Evolutionary conservation across 164 flowering plant genomes (phyloP), one percentile per base, ranked within the genome.

Genomic region (Dillenia turbinata): DNA sequence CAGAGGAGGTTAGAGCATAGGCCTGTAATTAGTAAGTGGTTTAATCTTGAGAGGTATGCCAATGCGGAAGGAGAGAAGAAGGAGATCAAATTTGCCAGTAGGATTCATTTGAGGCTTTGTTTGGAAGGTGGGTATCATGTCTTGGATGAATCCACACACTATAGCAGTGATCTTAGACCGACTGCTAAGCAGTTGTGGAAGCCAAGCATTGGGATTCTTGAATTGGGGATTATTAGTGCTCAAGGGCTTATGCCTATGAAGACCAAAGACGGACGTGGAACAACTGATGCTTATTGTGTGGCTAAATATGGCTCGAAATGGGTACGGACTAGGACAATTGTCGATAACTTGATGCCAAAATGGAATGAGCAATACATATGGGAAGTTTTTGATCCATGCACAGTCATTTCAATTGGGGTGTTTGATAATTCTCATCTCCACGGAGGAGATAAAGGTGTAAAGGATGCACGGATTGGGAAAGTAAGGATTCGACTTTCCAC

Each of bases 111-210:
- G 67, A 75, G 89, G 73, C 66, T 84, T 24, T 76, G 84, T 58
- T 66, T 84, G 72, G 89, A 84, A 54, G 89, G 86, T 47, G 89
- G 89, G 15, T 84, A 84, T 63, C 86, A 84, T 67, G 89, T 84
- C 17, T 66, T 84, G 56, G 89, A 84, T 60, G 89, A 84, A 59
- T 82, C 86, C 13, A 82, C 89, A 2, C 81, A 84, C 53, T 80
- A 82, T 57, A 82, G 83, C 55, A 84, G 89, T 49, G 86, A 82
- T 73, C 79, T 82, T 19, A 75, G 80, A 59, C 84, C 89, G 0
- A 82, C 81, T 9, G 82, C 83, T 5, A 84, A 80, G 44, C 85
- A 67, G 61, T 60, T 84, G 40, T 84, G 89, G 86, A 79, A 78
- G 61, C 45, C 71, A 8, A 77, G 73, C 72, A 80, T 81, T 52